These are phyloP conservation scores for Clathrospora elynae DNA, from an alignment of 2,329 filamentous ascomycete genomes.

Conservation along the genomic window DNA sequence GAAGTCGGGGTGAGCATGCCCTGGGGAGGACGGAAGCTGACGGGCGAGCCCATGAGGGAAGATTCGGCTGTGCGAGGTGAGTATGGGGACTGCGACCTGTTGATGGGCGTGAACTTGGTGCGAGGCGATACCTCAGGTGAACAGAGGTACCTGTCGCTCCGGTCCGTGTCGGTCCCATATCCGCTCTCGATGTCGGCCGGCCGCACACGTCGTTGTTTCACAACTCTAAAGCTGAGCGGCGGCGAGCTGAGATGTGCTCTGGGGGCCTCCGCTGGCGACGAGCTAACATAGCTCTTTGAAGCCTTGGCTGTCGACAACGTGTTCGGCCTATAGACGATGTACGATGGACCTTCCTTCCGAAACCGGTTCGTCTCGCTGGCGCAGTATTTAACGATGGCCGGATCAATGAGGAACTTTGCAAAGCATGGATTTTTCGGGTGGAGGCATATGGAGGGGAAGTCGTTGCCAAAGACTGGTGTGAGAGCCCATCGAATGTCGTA, in stretches of 20 bases:
- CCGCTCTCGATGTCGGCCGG: constrained; percentile 47
- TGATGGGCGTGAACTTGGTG: constrained; percentile 51
- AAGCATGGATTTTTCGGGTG: constrained; percentile 66
- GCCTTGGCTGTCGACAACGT: constrained; percentile 12
- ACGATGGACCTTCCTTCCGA: constrained; percentile 31
- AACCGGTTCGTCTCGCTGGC: constrained; percentile 47
- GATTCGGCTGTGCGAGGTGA: constrained; percentile 18
- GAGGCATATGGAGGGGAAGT: constrained; percentile 76
- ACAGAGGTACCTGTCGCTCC: constrained; percentile 41
- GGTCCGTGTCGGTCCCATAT: constrained; percentile 51
- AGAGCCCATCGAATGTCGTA: constrained; percentile 80
- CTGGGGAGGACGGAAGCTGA: constrained; percentile 5
- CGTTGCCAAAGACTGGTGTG: constrained; percentile 85
- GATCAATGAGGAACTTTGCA: constrained; percentile 54
- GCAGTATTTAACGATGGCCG: constrained; percentile 47
- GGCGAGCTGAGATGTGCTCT: constrained; percentile 20
- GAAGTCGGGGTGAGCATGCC: constrained; percentile 20
- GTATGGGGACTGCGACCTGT: constrained; percentile 32
- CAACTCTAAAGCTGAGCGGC: constrained; percentile 16
- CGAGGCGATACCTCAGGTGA: constrained; percentile 50
- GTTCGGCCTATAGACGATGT: constrained; percentile 9
- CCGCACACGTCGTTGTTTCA: constrained; percentile 16
- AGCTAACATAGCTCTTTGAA: constrained; percentile 19
- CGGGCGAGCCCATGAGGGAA: constrained; percentile 19
- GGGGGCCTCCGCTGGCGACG: constrained; percentile 15